These are phyloP conservation scores for Pinus albicaulis DNA, from an alignment of 75 land plant genomes.

Conservation along the genomic window DNA sequence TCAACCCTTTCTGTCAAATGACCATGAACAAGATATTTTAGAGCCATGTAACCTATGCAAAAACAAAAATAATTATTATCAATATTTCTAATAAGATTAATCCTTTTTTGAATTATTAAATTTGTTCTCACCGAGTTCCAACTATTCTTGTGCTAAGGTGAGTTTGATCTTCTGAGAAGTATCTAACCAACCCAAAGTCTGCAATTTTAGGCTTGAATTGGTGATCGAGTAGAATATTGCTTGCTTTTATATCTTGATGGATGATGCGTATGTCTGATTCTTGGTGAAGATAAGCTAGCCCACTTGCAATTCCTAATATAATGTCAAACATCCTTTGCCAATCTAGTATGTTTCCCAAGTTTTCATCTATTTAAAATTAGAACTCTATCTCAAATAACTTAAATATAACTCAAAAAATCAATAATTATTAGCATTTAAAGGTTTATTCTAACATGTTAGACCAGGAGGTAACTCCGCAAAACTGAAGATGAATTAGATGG, in stretches of 20 bases:
- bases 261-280: slow-evolving; percentile 12
- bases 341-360: not conserved
- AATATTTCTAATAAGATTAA: no score
- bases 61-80: no score
- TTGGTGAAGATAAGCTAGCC: slow-evolving; percentile 44
- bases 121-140: slow-evolving; percentile 41
- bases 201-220: slow-evolving; percentile 39
- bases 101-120: no score
- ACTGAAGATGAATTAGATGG: no score
- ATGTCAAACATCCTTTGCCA: slow-evolving; percentile 33
- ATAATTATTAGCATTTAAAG: no score
- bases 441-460: no score
- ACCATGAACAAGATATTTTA: no score
- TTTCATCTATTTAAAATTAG: not conserved
- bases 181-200: slow-evolving; percentile 46
- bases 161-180: slow-evolving; percentile 25
- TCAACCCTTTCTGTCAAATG: no score
- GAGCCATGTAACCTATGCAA: no score
- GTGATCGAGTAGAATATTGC: slow-evolving; percentile 20
- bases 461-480: no score
- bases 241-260: slow-evolving; percentile 27
- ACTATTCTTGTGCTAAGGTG: slow-evolving; percentile 39
- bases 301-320: slow-evolving; percentile 30
- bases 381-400: not conserved
- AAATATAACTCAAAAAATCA: slow-evolving; percentile 5